phyloP scores from a whole-genome alignment of 768 basidiomycete genomes.

The Pleurotus pulmonarius region DNA sequence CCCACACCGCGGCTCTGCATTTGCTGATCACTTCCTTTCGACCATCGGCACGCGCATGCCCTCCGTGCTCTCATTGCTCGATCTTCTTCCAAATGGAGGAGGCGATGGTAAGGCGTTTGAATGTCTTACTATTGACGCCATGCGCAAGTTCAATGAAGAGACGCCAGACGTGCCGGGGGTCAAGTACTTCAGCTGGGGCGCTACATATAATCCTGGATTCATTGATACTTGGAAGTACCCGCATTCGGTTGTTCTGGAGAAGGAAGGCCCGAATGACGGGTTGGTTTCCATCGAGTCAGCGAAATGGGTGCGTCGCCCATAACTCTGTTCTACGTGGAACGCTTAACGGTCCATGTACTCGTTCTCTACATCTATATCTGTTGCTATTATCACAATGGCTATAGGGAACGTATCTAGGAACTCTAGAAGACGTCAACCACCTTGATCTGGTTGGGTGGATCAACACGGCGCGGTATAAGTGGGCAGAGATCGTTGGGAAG shows the following conservation, averaged over 20 bases:
- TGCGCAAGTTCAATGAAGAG: slow-evolving; percentile 85
- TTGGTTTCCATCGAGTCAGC: slow-evolving; percentile 86
- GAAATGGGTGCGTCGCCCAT: slow-evolving; percentile 57
- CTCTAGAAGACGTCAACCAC: slow-evolving; percentile 86
- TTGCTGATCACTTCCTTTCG: slow-evolving; percentile 86
- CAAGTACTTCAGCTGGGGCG: slow-evolving; percentile 95
- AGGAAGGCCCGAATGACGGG: slow-evolving; percentile 94
- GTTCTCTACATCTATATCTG: no score
- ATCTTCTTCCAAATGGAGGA: slow-evolving; percentile 85
- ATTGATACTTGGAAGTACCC: slow-evolving; percentile 89
- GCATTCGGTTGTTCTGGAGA: slow-evolving; percentile 75
- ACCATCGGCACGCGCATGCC: slow-evolving; percentile 71
- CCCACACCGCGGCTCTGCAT: slow-evolving; percentile 90
- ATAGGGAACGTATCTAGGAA: slow-evolving; percentile 87
- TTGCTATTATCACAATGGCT: neutral
- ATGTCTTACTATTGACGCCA: slow-evolving; percentile 77
- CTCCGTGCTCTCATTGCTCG: slow-evolving; percentile 68
- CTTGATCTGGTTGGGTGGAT: slow-evolving; percentile 94
- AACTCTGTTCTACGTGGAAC: no score
- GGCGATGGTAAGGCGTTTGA: slow-evolving; percentile 96
- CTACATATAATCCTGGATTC: slow-evolving; percentile 81
- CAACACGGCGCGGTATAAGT: slow-evolving; percentile 83
- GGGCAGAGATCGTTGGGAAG: slow-evolving; percentile 84
- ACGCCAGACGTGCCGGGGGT: slow-evolving; percentile 78
- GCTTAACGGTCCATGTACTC: no score